A percentile compares a stretch with the other conserved stretches of the same genome.
phyloP scores from a whole-genome alignment of 108 stramenopile species.

The Cyclotella distinguenda region DNA sequence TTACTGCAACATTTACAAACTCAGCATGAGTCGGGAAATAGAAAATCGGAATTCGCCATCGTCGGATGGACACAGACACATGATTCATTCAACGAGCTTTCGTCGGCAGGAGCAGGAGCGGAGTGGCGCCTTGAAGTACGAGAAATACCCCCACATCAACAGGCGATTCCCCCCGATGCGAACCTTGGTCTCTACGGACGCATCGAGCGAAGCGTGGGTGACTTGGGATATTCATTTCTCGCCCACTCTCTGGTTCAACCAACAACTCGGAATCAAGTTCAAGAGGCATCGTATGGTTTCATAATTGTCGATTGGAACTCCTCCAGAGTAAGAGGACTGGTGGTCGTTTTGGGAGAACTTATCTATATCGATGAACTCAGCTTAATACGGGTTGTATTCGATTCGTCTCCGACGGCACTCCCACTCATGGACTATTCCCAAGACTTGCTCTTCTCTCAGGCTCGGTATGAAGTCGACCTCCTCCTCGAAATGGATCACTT shows the following conservation, averaged over 20 bases:
- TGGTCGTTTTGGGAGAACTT: neutral
- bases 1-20: neutral
- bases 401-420: neutral
- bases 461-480: neutral
- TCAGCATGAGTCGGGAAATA: neutral
- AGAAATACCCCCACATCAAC: neutral
- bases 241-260: neutral
- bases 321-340: neutral
- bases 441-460: neutral
- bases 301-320: neutral
- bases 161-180: neutral
- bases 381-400: neutral
- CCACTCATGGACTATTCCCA: neutral
- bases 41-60: neutral
- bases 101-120: neutral
- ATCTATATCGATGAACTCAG: neutral
- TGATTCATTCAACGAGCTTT: neutral
- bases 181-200: neutral
- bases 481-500: neutral
- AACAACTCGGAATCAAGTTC: neutral
- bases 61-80: neutral
- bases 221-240: neutral
- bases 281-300: neutral
- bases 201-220: neutral
- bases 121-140: neutral